Evolutionary conservation across 2,329 filamentous ascomycete species (phyloP).

Genomic region (Juglanconis sp.): DNA sequence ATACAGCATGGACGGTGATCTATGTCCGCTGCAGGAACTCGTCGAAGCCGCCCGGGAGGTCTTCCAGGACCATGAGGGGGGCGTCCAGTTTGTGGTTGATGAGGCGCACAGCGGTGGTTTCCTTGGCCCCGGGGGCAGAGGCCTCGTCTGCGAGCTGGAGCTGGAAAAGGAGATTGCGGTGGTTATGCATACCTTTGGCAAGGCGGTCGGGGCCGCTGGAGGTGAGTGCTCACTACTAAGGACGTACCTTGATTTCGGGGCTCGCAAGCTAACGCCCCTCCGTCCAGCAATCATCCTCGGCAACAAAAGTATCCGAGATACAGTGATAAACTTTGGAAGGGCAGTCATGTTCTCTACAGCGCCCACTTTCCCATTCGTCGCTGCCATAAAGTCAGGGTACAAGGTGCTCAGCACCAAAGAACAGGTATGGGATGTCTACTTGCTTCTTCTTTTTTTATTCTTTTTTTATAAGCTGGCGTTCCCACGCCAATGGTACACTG

Average conservation of each 20-base stretch:
- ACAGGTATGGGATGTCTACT: conserved; percentile 17
- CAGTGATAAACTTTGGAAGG: conserved; percentile 24
- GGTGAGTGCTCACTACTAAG: background rate
- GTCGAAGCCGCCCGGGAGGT: conserved; percentile 33
- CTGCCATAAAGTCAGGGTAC: conserved; percentile 34
- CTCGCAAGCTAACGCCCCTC: background rate
- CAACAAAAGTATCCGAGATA: conserved; percentile 13
- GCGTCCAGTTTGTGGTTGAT: conserved; percentile 51
- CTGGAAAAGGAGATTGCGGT: conserved; percentile 48
- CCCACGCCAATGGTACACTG: too few species aligned
- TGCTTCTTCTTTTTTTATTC: background rate
- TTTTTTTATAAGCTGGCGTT: too few species aligned
- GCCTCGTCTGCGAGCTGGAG: conserved; percentile 46
- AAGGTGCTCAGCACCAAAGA: conserved; percentile 33
- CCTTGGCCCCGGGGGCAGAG: conserved; percentile 45
- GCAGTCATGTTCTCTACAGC: conserved; percentile 40
- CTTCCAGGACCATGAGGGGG: conserved; percentile 24
- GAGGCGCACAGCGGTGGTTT: conserved; percentile 54
- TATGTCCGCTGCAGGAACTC: conserved; percentile 36
- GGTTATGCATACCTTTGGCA: conserved; percentile 50
- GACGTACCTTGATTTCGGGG: background rate
- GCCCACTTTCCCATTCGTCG: conserved; percentile 37
- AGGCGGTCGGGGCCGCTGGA: conserved; percentile 43
- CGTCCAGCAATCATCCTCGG: conserved; percentile 18
- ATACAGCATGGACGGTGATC: conserved; percentile 49